Base-by-base conservation (phyloP, 306 rosid species). In the Dalbergia cochinchinensis region DNA sequence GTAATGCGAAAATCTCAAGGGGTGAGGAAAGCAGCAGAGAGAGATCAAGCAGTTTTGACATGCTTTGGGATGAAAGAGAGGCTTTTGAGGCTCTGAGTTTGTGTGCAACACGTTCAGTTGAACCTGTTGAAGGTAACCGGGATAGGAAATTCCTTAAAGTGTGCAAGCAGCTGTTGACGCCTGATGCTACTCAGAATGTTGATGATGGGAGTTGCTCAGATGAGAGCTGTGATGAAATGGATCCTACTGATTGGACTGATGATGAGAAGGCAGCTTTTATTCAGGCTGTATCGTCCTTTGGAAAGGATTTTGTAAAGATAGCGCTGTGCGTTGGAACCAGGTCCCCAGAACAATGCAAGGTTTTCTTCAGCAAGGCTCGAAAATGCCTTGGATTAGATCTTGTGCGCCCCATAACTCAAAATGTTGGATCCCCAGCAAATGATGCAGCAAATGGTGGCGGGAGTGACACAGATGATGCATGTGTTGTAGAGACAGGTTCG, bases 201-300 rank as follows among this genome's bases (percentile, higher is more conserved):
- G 96, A 92, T 73, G 94, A 89, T 31, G 99, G 86, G 41, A 87
- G 94, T 76, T 93, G 96, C 83, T 96, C 99, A 9, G 98, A 96
- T 85, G 97, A 91, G 68, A 96, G 98, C 85, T 90, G 94, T 71
- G 99, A 86, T 33, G 97, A 96, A 81, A 90, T 90, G 90, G 97
- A 91, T 82, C 88, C 92, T 57, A 35, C 85, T 55, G 91, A 88
- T 33, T 96, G 99, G 99, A 90, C 97, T 31, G 99, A 96, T 65
- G 92, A 84, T 69, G 99, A 96, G 83, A 96, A 87, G 82, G 81
- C 94, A 6, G 77, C 85, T 71, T 93, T 96, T 83, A 78, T 96
- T 60, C 94, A 79, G 88, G 99, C 98, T 41, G 91, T 96, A 66
- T 91, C 94, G 6, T 88, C 94, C 34, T 87, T 87, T 80, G 99